Base-by-base conservation (phyloP, 164 flowering plant genomes). In the Magnolia changhungtana region DNA sequence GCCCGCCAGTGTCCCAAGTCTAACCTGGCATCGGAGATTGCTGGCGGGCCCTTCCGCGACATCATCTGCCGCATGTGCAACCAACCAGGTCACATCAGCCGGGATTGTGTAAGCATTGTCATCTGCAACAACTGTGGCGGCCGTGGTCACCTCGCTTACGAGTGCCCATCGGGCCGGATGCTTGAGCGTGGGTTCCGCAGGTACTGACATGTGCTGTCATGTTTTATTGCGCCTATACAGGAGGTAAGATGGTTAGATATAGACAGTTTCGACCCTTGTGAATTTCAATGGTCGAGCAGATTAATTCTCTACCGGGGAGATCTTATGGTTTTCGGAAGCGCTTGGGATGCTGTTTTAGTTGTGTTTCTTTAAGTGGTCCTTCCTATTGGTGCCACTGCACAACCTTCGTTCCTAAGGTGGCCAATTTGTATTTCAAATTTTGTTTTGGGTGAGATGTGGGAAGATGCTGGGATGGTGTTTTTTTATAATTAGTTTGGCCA, bases 1-100 rank as follows among this genome's bases (percentile, higher is more conserved):
- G 96, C 98, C n/a, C 87, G 93, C 68, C 87, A 86, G 19, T 94
- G 97, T 78, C 95, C 96, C 4, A 91, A 88, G 81, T 49, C 81
- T 6, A 76, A 23, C 51, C 65, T 79, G 10, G 74, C 79, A 20
- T 75, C 80, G 5, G 89, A 81, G 23, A 71, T 71, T 2, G 81
- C 73, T 7, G 87, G 85, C 70, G 85, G 84, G 3, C 80, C 78
- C 69, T 82, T 78, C 76, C 80, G 82, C 7, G 85, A 86, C 69
- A 73, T 84, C 1, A 58, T 83, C 13, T 87, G 91, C 76, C 72
- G 85, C 45, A 87, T 63, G 20, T 88, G 88, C 63, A 75, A 75
- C 16, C 86, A 78, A 70, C 83, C 72, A 1, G 89, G 89, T 13
- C 91, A 87, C 78, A 84, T 80, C 7, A 86, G 87, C 76, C 76